Evolutionary conservation across 352 stramenopile genomes (phyloP).

Genomic region (Phytophthora colocasiae): DNA sequence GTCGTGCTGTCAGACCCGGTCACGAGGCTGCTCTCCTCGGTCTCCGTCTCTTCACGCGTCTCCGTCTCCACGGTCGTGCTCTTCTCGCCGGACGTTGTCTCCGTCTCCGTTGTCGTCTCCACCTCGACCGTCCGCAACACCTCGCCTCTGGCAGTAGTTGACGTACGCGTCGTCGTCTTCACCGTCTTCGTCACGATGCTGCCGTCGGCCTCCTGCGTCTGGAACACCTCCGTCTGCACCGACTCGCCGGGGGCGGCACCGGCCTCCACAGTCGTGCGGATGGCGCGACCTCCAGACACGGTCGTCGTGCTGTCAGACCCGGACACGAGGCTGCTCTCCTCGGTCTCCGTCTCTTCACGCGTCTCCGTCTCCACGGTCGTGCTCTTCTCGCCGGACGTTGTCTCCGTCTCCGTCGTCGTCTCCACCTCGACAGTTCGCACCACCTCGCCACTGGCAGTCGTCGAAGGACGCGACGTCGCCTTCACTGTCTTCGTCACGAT

Average conservation of each 20-base stretch:
- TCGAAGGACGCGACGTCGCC: conserved; percentile 4
- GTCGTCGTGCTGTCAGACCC: neutral
- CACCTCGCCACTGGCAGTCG: conserved; percentile 5
- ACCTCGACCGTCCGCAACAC: conserved; percentile 17
- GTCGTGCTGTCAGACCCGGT: too few species aligned
- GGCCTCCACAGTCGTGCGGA: conserved; percentile 11
- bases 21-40: too few species aligned
- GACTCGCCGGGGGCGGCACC: conserved; percentile 14
- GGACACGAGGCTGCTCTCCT: conserved; percentile 11
- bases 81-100: conserved; percentile 15
- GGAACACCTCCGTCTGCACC: conserved; percentile 27
- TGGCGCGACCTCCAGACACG: conserved; percentile 4
- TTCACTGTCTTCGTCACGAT: conserved; percentile 17
- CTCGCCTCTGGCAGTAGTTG: conserved; percentile 18
- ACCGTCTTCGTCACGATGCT: conserved; percentile 29
- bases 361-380: conserved; percentile 13
- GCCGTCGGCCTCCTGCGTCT: conserved; percentile 22
- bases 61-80: conserved; percentile 20
- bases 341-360: conserved; percentile 10
- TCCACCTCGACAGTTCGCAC: conserved; percentile 13
- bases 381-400: conserved; percentile 9
- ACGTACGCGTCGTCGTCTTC: conserved; percentile 20
- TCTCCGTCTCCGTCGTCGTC: conserved; percentile 15
- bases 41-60: neutral
- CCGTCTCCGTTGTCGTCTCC: conserved; percentile 20